Conservation (phyloP, 1,139 yeast genomes). For the Groenewaldozyma auringiensis region DNA sequence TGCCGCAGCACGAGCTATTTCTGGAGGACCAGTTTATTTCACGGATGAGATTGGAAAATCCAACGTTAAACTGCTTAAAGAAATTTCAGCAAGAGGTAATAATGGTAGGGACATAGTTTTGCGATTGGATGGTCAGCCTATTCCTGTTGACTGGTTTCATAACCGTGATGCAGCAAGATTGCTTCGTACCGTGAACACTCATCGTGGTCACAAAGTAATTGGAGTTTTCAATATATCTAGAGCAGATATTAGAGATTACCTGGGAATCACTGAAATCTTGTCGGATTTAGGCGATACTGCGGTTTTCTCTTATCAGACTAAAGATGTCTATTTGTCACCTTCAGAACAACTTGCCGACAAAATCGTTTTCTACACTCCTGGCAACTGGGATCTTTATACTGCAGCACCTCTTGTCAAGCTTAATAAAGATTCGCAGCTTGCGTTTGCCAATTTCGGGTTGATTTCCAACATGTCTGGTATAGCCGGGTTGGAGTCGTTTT, state of each 20-base stretch:
- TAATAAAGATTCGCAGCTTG: slow-evolving; percentile 8
- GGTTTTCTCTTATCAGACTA: neutral
- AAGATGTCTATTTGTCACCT: slow-evolving; percentile 1
- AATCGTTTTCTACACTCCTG: slow-evolving; percentile 13
- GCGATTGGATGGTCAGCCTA: slow-evolving; percentile 18
- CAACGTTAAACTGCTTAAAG: slow-evolving; percentile 17
- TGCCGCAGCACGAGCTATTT: slow-evolving; percentile 26
- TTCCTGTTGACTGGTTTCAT: slow-evolving; percentile 20
- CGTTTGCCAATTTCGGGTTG: slow-evolving; percentile 21
- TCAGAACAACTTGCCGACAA: slow-evolving; percentile 9
- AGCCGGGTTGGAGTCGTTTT: slow-evolving; percentile 11
- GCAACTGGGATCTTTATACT: slow-evolving; percentile 20
- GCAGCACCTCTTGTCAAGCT: slow-evolving; percentile 17
- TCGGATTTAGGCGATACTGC: neutral
- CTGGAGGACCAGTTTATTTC: slow-evolving; percentile 29
- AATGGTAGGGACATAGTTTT: slow-evolving; percentile 16
- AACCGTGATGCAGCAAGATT: slow-evolving; percentile 11
- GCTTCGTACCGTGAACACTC: slow-evolving; percentile 15
- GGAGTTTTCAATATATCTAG: slow-evolving; percentile 21
- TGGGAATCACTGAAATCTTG: slow-evolving; percentile 9
- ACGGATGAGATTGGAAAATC: slow-evolving; percentile 24
- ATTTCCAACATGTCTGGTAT: slow-evolving; percentile 20
- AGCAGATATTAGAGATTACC: slow-evolving; percentile 11
- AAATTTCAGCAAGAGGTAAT: slow-evolving; percentile 17
- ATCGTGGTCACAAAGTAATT: slow-evolving; percentile 10